Evolutionary conservation across 116 monocot species (phyloP), one percentile per base, ranked within the genome.

Genomic region (Zostera marina): DNA sequence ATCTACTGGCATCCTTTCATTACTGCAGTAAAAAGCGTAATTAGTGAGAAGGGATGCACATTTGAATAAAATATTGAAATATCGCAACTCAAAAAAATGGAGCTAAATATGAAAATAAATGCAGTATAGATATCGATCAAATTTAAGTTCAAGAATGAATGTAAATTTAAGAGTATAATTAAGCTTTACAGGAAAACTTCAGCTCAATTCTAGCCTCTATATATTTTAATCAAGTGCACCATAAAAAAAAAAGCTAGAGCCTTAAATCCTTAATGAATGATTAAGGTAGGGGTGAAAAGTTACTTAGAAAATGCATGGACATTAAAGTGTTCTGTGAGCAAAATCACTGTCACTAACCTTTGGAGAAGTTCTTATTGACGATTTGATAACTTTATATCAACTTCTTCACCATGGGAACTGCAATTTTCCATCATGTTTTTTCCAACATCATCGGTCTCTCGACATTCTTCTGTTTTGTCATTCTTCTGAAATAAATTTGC

Each of bases 1-100:
- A 5, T 32, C 32, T 32, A 32, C 32, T 32, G 32, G 25, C 72
- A 9, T 44, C 63, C 73, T 58, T 42, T 65, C 47, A 77, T 15
- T 26, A 73, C 77, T 45, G 73, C 69, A 60, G 68, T 55, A 59
- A 77, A 77, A 70, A 73, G 54, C 68, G 73, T 60, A 13, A 9
- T 17, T 24, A 12, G 20, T 24, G 26, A 4, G 23, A 26, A 16
- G 48, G 32, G 12, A 14, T 22, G n/a, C 25, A 48, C 9, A n/a
- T 2, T 22, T 4, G 32, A 26, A 47, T 17, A 48, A 62, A 47
- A 48, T 26, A 62, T 26, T 2, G 25, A 10, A 16, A 11, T 62
- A 7, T 45, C 3, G 8, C 40, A 38, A 4, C 38, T n/a, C 42
- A 13, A 8, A 41, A 38, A 8, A 57, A 38, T 8, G 2, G 25